These are phyloP conservation scores for Lyophyllum semitale DNA, from an alignment of 768 basidiomycete species.

Conservation along the genomic window DNA sequence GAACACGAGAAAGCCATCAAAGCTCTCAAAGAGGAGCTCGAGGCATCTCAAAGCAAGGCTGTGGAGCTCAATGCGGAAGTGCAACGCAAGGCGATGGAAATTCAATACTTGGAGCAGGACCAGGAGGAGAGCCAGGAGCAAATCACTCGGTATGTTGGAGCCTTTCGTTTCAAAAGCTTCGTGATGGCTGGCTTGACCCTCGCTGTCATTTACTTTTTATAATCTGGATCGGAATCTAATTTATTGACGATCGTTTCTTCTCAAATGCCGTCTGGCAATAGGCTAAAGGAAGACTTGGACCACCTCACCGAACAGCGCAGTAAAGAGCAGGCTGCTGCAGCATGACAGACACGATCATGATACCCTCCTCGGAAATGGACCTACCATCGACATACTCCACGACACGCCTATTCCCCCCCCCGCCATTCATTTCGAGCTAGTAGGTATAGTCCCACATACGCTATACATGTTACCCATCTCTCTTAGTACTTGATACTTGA, in stretches of 20 bases:
- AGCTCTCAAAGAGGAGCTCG: conserved; percentile 57
- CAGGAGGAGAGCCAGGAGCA: conserved; percentile 76
- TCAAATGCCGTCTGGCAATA: conserved; percentile 35
- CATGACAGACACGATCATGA: conserved; percentile 16
- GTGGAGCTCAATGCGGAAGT: conserved; percentile 62
- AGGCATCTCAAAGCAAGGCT: conserved; percentile 47
- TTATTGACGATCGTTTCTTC: conserved; percentile 36
- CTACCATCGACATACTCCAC: conserved; percentile 6
- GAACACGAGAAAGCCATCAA: conserved; percentile 62
- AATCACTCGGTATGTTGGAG: conserved; percentile 74
- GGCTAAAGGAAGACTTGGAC: conserved; percentile 71
- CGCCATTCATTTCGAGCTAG: conserved; percentile 2
- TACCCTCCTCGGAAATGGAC: not conserved
- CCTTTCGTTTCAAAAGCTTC: conserved; percentile 61
- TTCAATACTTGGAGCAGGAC: conserved; percentile 76
- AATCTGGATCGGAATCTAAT: conserved; percentile 33
- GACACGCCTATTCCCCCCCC: conserved; percentile 8
- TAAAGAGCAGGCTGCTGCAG: conserved; percentile 23
- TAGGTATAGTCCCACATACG: conserved; percentile 6
- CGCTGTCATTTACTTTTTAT: conserved; percentile 57
- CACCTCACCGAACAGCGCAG: conserved; percentile 45
- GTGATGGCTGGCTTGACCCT: conserved; percentile 51
- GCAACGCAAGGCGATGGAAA: conserved; percentile 76
- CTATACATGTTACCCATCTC: conserved; percentile 10
- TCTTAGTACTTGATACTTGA: conserved; percentile 14